Conservation (phyloP, 176 grass and related monocot species). For the Triticum aestivum region IWGSC_CS_RefSeq_v2.1 NC_057814.1:225996445-225996944, state of each 20-base stretch:
- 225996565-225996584: not conserved
- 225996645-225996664: not conserved
- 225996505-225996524: not conserved
- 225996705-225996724: too few species aligned
- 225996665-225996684: not conserved
- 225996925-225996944: conserved; percentile 92
- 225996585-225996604: not conserved
- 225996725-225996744: too few species aligned
- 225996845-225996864: not conserved
- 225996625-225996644: not conserved
- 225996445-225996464: conserved; percentile 78
- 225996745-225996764: too few species aligned
- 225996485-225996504: not conserved
- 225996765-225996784: too few species aligned
- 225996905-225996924: conserved; percentile 19
- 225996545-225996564: not conserved
- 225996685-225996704: not conserved
- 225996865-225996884: not conserved
- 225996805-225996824: too few species aligned
- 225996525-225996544: not conserved
- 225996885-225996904: not conserved
- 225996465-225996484: not conserved
- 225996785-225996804: too few species aligned
- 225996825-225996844: too few species aligned
- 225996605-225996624: not conserved